Percentiles rank a stretch among this genome's conserved stretches.
Conservation (phyloP, 805 yeast genomes). For the Suhomyces sp. region DNA sequence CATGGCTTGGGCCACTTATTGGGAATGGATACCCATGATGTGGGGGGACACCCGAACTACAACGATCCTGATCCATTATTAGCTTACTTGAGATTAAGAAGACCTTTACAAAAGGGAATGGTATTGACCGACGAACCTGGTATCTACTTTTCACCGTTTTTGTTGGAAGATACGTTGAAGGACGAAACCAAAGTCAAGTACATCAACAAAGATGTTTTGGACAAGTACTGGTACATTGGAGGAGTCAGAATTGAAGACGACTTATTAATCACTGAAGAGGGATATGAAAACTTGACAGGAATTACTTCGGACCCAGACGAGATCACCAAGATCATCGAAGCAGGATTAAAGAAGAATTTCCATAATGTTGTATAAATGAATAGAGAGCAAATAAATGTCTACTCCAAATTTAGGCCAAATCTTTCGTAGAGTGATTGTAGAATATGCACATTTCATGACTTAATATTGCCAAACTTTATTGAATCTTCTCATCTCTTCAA, state of each 20-base stretch:
- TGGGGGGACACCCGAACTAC: slow-evolving; percentile 85
- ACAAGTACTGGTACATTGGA: slow-evolving; percentile 85
- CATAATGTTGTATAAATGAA: slow-evolving; percentile 44
- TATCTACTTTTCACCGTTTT: slow-evolving; percentile 79
- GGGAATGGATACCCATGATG: slow-evolving; percentile 96
- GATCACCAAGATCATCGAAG: slow-evolving; percentile 69
- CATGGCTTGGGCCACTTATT: slow-evolving; percentile 94
- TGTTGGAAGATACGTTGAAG: slow-evolving; percentile 62
- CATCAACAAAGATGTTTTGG: slow-evolving; percentile 63
- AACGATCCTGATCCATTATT: slow-evolving; percentile 77
- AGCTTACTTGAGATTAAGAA: slow-evolving; percentile 74
- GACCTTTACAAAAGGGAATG: slow-evolving; percentile 71
- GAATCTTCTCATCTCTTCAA: neutral
- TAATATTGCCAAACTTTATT: too few relatives aligned
- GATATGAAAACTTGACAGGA: slow-evolving; percentile 76
- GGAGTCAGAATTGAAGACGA: slow-evolving; percentile 98
- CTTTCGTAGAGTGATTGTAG: neutral
- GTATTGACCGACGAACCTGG: slow-evolving; percentile 96
- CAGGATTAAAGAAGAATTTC: slow-evolving; percentile 66
- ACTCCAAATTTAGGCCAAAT: neutral
- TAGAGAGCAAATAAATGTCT: neutral
- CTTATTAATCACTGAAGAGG: slow-evolving; percentile 69
- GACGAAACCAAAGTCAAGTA: slow-evolving; percentile 48
- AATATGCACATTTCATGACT: neutral
- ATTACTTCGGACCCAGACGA: slow-evolving; percentile 86